These are phyloP conservation scores for Rubia yunnanensis DNA, from an alignment of 257 asterid genomes.

Conservation along the genomic window DNA sequence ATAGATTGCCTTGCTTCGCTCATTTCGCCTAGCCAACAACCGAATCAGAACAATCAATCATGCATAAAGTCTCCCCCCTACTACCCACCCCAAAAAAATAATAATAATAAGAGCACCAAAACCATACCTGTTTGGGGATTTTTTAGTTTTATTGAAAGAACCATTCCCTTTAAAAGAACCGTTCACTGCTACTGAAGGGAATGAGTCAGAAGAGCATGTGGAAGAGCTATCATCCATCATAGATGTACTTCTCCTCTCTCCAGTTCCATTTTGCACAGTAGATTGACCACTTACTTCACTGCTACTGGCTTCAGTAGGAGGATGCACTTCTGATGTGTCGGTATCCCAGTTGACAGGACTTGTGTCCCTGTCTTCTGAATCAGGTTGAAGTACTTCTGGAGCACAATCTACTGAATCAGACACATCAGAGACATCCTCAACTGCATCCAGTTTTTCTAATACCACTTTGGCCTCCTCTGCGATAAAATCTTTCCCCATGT, in stretches of 20 bases:
- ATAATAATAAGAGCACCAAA: background rate
- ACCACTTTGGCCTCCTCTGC: slow-evolving; percentile 30
- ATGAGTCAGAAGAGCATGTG: slow-evolving; percentile 83
- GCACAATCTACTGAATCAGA: slow-evolving; percentile 67
- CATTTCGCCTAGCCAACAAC: slow-evolving; percentile 30
- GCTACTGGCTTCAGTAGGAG: slow-evolving; percentile 38
- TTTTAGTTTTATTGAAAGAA: slow-evolving; percentile 32
- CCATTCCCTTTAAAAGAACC: slow-evolving; percentile 30
- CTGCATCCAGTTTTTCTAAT: slow-evolving; percentile 37
- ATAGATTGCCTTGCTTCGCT: slow-evolving; percentile 34
- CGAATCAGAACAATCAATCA: background rate
- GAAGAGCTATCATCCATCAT: slow-evolving; percentile 83
- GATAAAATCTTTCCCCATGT: slow-evolving; percentile 26
- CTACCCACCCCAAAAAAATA: background rate
- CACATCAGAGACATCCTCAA: slow-evolving; percentile 67
- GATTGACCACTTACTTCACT: slow-evolving; percentile 40
- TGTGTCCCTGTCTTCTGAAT: slow-evolving; percentile 54
- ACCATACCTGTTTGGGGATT: slow-evolving; percentile 51
- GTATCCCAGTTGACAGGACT: slow-evolving; percentile 53
- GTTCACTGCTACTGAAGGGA: slow-evolving; percentile 45
- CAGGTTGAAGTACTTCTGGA: slow-evolving; percentile 44
- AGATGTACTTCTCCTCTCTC: slow-evolving; percentile 37
- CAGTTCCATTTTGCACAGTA: slow-evolving; percentile 46
- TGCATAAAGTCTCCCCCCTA: background rate
- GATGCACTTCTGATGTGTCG: slow-evolving; percentile 50